These are phyloP conservation scores for Forsythia suspensa DNA, from an alignment of 257 asterid species.

Conservation along the genomic window DNA sequence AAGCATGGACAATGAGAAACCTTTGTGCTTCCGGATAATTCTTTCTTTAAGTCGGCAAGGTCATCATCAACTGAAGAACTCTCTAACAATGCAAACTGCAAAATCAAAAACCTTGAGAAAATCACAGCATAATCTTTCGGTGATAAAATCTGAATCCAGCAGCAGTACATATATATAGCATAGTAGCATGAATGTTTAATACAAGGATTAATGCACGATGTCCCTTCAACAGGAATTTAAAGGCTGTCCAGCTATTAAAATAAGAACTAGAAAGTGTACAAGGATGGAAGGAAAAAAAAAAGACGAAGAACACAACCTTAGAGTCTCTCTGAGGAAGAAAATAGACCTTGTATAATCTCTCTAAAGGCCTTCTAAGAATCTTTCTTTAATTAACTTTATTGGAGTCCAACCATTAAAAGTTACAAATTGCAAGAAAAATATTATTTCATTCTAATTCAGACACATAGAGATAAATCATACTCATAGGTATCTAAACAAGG, in stretches of 20 bases:
- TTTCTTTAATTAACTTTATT: not conserved
- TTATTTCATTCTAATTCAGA: not conserved
- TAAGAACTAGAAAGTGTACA: not conserved
- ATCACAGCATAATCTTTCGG: not conserved
- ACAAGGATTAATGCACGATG: not conserved
- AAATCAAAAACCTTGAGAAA: slow-evolving; percentile 41
- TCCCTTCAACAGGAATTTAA: not conserved
- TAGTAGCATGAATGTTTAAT: not conserved
- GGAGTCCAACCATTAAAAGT: not conserved
- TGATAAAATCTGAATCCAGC: not conserved
- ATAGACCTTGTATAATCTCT: not conserved
- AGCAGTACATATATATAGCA: not conserved
- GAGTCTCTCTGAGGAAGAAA: not conserved
- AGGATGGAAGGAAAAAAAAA: not conserved
- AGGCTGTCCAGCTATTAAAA: not conserved
- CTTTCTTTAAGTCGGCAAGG: slow-evolving; percentile 70
- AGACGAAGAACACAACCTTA: not conserved
- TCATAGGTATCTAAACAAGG: not conserved
- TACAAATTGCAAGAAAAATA: not conserved
- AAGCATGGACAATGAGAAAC: slow-evolving; percentile 24
- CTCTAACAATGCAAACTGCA: slow-evolving; percentile 89
- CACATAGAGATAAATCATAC: not conserved
- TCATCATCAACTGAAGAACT: slow-evolving; percentile 91
- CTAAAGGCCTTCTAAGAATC: not conserved
- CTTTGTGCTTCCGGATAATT: slow-evolving; percentile 71